These are phyloP conservation scores for Eremothecium gossypii DNA, from an alignment of 1,139 yeast species.

Conservation along the genomic window DNA sequence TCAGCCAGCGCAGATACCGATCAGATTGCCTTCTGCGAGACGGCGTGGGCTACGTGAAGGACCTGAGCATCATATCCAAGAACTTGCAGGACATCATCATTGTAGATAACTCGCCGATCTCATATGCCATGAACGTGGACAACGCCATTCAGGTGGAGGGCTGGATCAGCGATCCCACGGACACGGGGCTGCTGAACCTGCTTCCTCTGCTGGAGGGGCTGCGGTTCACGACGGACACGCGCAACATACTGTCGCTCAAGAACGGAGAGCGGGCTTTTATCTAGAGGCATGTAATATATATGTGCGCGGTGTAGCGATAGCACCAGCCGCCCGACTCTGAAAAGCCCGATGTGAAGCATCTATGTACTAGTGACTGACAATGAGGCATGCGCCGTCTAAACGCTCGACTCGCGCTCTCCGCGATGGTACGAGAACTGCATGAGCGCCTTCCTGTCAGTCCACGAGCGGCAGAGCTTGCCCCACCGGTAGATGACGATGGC, in stretches of 20 bases:
- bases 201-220: slow-evolving; percentile 75
- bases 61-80: slow-evolving; percentile 44
- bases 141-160: slow-evolving; percentile 94
- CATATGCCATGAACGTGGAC: slow-evolving; percentile 72
- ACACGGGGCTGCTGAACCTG: slow-evolving; percentile 67
- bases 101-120: slow-evolving; percentile 85
- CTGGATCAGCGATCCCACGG: slow-evolving; percentile 94
- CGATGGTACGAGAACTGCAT: slow-evolving; percentile 32
- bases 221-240: slow-evolving; percentile 77
- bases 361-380: too few species aligned
- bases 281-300: not conserved
- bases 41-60: slow-evolving; percentile 85
- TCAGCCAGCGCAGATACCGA: slow-evolving; percentile 56
- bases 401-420: not conserved
- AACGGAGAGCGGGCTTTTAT: slow-evolving; percentile 66
- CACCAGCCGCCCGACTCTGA: too few species aligned
- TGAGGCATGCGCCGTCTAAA: too few species aligned
- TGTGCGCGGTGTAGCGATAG: too few species aligned
- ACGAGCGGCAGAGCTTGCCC: slow-evolving; percentile 44
- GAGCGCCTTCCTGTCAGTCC: slow-evolving; percentile 41
- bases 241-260: slow-evolving; percentile 66
- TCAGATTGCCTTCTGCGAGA: slow-evolving; percentile 66
- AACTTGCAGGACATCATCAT: slow-evolving; percentile 70
- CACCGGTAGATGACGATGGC: slow-evolving; percentile 48
- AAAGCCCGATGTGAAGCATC: too few species aligned